phyloP scores from a whole-genome alignment of 2,329 filamentous ascomycete species.

The Penicillium concentricum region DNA sequence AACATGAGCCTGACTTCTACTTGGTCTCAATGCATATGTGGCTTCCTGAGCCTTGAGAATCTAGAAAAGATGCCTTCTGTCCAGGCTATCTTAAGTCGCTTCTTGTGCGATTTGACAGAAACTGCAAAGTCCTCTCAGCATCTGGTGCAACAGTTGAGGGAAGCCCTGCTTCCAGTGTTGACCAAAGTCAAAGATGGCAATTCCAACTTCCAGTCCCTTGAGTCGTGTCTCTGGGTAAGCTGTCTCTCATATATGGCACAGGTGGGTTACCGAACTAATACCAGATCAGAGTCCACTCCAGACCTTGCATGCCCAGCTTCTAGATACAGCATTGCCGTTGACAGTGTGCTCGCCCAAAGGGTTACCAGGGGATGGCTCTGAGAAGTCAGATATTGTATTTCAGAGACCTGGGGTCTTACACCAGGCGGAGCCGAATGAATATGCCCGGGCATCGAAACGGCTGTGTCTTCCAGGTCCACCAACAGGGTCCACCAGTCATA shows the following conservation, averaged over 20 bases:
- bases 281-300: conserved; percentile 25
- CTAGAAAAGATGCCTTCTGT: conserved; percentile 25
- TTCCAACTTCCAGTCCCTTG: conserved; percentile 20
- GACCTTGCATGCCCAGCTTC: conserved; percentile 13
- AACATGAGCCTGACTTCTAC: conserved; percentile 29
- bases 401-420: conserved; percentile 12
- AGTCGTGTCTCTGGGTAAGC: conserved; percentile 35
- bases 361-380: not conserved
- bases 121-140: conserved; percentile 17
- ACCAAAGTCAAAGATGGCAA: conserved; percentile 23
- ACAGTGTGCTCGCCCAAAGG: not conserved
- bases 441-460: conserved; percentile 34
- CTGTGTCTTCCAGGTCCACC: conserved; percentile 35
- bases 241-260: not conserved
- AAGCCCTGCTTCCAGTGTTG: conserved; percentile 28
- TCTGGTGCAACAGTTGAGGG: conserved; percentile 24
- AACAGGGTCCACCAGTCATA: conserved; percentile 33
- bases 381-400: not conserved
- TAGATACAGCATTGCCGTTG: not conserved
- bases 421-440: conserved; percentile 16
- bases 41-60: conserved; percentile 28
- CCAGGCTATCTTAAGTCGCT: conserved; percentile 31
- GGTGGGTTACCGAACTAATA: conserved; percentile 14
- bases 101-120: conserved; percentile 29
- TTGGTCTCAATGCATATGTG: conserved; percentile 33